Conservation (phyloP, 2,329 filamentous ascomycete genomes). For the Geosmithia morbida region DNA sequence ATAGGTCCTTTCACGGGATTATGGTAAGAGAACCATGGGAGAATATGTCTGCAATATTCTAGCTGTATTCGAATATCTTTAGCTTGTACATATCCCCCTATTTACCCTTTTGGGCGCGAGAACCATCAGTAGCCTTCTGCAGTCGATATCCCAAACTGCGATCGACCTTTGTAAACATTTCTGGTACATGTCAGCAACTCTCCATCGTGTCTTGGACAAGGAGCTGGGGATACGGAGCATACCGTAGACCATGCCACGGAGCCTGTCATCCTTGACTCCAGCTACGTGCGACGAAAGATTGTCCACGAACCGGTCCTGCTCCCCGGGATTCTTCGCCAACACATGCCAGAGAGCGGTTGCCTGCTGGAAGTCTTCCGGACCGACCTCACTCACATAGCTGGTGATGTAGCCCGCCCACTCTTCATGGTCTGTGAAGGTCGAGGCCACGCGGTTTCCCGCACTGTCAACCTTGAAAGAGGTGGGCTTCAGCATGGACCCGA, state of each 20-base stretch:
- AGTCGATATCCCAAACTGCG: background rate
- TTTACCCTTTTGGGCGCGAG: too few relatives aligned
- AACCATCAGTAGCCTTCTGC: background rate
- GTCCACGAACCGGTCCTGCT: slow-evolving; percentile 45
- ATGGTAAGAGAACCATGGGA: too few relatives aligned
- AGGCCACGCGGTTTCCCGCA: background rate
- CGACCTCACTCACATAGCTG: slow-evolving; percentile 28
- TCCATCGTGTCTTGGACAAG: background rate
- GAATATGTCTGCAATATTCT: too few relatives aligned
- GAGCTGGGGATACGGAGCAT: background rate
- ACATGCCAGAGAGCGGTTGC: slow-evolving; percentile 32
- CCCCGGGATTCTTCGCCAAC: slow-evolving; percentile 31
- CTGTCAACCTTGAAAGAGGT: background rate
- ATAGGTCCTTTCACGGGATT: too few relatives aligned
- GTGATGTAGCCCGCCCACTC: slow-evolving; percentile 9
- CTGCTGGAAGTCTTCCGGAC: slow-evolving; percentile 34
- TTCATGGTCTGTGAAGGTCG: background rate
- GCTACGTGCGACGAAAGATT: slow-evolving; percentile 30
- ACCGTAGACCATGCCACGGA: background rate
- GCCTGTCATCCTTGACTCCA: background rate
- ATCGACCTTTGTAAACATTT: slow-evolving; percentile 1
- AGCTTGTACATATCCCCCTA: too few relatives aligned
- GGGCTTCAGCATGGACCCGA: slow-evolving; percentile 8
- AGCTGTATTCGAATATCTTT: too few relatives aligned
- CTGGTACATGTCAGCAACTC: background rate